phyloP scores from a whole-genome alignment of 768 basidiomycete species.

The Plicaturopsis crispa region DNA sequence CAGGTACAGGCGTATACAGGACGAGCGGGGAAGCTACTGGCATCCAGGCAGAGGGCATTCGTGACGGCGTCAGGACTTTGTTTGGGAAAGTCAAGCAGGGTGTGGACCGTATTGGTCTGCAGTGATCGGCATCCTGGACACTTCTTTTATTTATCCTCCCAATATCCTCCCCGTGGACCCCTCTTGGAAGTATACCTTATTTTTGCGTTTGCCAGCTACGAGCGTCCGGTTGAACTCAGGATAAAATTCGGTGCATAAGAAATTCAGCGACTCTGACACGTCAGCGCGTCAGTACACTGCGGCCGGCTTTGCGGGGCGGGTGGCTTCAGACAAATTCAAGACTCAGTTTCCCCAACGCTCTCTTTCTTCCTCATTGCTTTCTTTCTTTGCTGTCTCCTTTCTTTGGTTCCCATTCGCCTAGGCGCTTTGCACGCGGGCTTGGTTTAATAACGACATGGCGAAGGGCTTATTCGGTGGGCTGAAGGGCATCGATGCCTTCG shows the following conservation, averaged over 20 bases:
- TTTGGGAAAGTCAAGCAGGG: conserved; percentile 87
- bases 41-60: conserved; percentile 80
- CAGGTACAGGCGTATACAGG: conserved; percentile 79
- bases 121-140: conserved; percentile 2
- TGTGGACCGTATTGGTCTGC: conserved; percentile 51
- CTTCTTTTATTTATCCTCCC: not conserved
- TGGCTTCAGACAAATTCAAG: too few species aligned
- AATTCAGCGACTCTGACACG: too few species aligned
- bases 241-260: too few species aligned
- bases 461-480: conserved; percentile 71
- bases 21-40: conserved; percentile 66
- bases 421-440: not conserved
- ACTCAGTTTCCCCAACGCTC: not conserved
- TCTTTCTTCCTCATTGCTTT: not conserved
- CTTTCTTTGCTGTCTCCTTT: not conserved
- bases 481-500: conserved; percentile 97
- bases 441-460: conserved; percentile 39
- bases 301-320: too few species aligned
- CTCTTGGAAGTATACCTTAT: too few species aligned
- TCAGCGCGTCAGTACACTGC: too few species aligned
- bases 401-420: not conserved
- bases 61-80: conserved; percentile 82
- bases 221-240: too few species aligned
- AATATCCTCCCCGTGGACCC: not conserved
- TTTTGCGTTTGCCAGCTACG: too few species aligned